phyloP scores from a whole-genome alignment of 805 yeast genomes.

The Jamesozyma rosinii region DNA sequence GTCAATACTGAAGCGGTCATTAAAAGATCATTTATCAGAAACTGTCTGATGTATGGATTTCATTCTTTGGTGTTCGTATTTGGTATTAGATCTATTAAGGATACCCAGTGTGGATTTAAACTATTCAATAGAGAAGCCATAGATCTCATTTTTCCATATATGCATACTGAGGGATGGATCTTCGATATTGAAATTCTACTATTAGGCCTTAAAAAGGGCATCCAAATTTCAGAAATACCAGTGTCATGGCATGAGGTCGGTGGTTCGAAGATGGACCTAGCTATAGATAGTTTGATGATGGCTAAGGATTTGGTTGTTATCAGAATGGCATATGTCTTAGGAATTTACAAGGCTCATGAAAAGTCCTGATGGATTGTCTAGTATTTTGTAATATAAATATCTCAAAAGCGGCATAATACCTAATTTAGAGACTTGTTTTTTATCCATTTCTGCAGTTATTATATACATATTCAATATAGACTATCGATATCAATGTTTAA shows the following conservation, averaged over 20 bases:
- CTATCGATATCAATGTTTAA: background rate
- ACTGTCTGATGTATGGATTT: constrained; percentile 85
- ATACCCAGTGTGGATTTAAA: constrained; percentile 97
- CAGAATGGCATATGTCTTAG: constrained; percentile 76
- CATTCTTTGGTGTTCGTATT: constrained; percentile 79
- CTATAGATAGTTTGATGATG: constrained; percentile 84
- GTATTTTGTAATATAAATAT: background rate
- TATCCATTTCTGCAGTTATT: background rate
- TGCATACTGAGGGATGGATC: constrained; percentile 98
- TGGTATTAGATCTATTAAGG: constrained; percentile 79
- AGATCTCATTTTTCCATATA: constrained; percentile 61
- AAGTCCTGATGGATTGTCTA: too few relatives aligned
- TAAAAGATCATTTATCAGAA: constrained; percentile 79
- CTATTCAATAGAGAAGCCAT: constrained; percentile 70
- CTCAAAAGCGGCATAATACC: background rate
- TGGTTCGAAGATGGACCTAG: constrained; percentile 89
- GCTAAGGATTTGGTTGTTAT: constrained; percentile 89
- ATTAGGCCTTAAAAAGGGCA: constrained; percentile 61
- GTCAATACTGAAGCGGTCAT: constrained; percentile 93
- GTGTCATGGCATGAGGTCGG: constrained; percentile 96
- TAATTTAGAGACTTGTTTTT: background rate
- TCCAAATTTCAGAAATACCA: constrained; percentile 67
- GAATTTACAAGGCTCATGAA: constrained; percentile 51
- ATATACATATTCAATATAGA: background rate
- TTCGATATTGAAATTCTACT: constrained; percentile 90